Percentiles rank a stretch among this genome's conserved stretches.
Evolutionary conservation across 1,284 basidiomycete species (phyloP).

Genomic region (Trichosporon coremiiforme): DNA sequence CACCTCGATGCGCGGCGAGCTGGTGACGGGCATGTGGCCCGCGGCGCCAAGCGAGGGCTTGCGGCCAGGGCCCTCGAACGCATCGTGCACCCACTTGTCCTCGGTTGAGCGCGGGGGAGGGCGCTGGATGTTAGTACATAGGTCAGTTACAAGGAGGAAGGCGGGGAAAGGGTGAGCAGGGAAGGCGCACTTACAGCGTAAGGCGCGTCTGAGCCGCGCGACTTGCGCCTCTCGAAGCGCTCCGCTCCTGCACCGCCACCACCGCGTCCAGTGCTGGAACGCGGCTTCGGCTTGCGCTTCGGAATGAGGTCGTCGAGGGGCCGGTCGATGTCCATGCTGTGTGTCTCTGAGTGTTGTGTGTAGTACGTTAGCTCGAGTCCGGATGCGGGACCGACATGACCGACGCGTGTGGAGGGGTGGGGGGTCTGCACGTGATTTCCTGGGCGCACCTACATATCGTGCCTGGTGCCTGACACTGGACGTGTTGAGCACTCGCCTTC

Average conservation of each 20-base stretch:
- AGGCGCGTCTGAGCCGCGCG: constrained; percentile 36
- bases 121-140: constrained; percentile 39
- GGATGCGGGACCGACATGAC: background rate
- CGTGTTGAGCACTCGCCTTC: background rate
- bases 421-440: background rate
- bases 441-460: background rate
- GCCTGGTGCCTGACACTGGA: background rate
- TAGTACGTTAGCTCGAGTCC: background rate
- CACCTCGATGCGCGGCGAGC: constrained; percentile 71
- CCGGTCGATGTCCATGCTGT: constrained; percentile 54
- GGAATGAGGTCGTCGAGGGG: constrained; percentile 53
- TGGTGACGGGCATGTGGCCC: constrained; percentile 43
- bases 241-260: constrained; percentile 21
- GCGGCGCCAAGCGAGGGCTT: constrained; percentile 14
- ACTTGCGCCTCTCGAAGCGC: constrained; percentile 28
- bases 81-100: constrained; percentile 56
- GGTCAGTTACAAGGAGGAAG: background rate
- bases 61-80: constrained; percentile 35
- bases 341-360: background rate
- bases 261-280: constrained; percentile 14
- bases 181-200: constrained; percentile 41
- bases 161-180: background rate
- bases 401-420: constrained; percentile 1
- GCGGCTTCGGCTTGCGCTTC: constrained; percentile 41
- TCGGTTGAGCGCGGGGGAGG: constrained; percentile 53